Evolutionary conservation across 148 eudicot genomes (phyloP).

Genomic region (Rhododendron griersonianum): DNA sequence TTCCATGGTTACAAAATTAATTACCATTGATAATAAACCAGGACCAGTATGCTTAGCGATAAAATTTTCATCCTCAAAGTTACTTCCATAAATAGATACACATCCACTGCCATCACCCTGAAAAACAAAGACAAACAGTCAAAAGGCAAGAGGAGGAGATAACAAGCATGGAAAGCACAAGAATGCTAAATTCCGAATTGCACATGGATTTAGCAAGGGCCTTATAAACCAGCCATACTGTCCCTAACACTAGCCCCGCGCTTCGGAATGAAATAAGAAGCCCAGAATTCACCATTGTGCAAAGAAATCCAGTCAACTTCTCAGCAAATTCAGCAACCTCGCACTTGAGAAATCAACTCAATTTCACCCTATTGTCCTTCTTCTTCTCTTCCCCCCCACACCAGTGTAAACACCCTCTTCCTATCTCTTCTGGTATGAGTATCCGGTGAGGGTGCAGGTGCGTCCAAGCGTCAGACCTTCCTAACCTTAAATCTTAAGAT

Average conservation of each 20-base stretch:
- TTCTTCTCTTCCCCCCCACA: background rate
- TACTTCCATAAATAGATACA: slow-evolving; percentile 77
- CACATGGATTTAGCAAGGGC: background rate
- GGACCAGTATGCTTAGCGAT: slow-evolving; percentile 97
- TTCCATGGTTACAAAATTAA: background rate
- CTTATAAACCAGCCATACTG: background rate
- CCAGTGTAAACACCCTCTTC: background rate
- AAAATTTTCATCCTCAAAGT: slow-evolving; percentile 95
- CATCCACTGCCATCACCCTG: slow-evolving; percentile 98
- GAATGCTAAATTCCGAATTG: background rate
- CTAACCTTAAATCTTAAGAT: background rate
- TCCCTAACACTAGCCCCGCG: background rate
- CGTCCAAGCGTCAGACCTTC: background rate
- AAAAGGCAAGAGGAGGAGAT: slow-evolving; percentile 12
- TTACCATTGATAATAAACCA: slow-evolving; percentile 88
- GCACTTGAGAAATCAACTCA: background rate
- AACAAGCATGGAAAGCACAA: background rate
- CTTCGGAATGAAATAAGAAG: background rate
- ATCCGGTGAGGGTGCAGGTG: background rate
- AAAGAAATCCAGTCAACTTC: background rate
- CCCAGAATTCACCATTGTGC: background rate
- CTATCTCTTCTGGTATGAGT: background rate
- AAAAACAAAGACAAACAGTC: slow-evolving; percentile 14
- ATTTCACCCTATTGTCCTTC: background rate
- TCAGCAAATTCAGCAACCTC: background rate